These are phyloP conservation scores for Candida suzukii DNA, from an alignment of 805 yeast species.

Conservation along the genomic window DNA sequence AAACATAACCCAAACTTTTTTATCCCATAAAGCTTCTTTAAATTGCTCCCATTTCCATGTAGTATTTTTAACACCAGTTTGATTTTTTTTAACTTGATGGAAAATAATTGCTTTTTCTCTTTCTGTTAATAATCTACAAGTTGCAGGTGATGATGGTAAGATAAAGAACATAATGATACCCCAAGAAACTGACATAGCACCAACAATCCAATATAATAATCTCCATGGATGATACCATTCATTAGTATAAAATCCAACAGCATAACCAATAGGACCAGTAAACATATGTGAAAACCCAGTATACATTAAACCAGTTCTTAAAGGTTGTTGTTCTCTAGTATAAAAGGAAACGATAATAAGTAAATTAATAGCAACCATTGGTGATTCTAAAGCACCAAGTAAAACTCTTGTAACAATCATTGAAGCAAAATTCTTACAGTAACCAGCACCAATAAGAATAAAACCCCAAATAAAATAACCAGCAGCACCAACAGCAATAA, in stretches of 20 bases:
- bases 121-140: constrained; percentile 40
- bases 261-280: constrained; percentile 43
- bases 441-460: constrained; percentile 37
- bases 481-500: constrained; percentile 24
- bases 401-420: constrained; percentile 39
- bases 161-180: constrained; percentile 35
- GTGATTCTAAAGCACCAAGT: constrained; percentile 45
- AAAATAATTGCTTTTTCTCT: constrained; percentile 42
- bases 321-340: constrained; percentile 39
- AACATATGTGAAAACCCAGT: constrained; percentile 37
- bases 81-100: constrained; percentile 49
- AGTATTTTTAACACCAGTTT: constrained; percentile 54
- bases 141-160: constrained; percentile 45
- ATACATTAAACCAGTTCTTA: constrained; percentile 32
- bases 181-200: constrained; percentile 45
- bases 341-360: constrained; percentile 52
- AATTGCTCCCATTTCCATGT: constrained; percentile 50
- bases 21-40: constrained; percentile 46
- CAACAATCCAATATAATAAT: constrained; percentile 50
- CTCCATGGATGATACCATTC: constrained; percentile 50
- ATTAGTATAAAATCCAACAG: constrained; percentile 32
- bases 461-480: constrained; percentile 30
- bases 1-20: constrained; percentile 43
- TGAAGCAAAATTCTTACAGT: constrained; percentile 31
- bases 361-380: constrained; percentile 48